These are phyloP conservation scores for Fomitopsis serialis DNA, from an alignment of 768 basidiomycete species.

Conservation along the genomic window DNA sequence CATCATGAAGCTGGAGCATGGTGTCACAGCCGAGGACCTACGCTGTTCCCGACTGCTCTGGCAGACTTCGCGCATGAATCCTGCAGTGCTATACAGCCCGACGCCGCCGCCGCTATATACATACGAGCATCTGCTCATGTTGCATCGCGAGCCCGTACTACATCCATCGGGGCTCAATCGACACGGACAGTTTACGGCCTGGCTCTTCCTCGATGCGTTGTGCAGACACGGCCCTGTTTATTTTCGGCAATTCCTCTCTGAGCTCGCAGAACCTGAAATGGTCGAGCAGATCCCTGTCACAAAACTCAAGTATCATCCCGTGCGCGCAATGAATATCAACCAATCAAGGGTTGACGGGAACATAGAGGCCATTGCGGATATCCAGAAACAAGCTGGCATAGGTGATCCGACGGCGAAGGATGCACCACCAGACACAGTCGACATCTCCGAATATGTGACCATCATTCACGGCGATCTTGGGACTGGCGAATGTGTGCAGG, in stretches of 20 bases:
- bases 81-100: not conserved
- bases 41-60: constrained; percentile 29
- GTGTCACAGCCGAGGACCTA: constrained; percentile 20
- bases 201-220: constrained; percentile 25
- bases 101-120: too few species aligned
- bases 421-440: constrained; percentile 4
- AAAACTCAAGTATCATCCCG: constrained; percentile 15
- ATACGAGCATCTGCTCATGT: not conserved
- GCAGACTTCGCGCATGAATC: constrained; percentile 24
- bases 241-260: constrained; percentile 1
- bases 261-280: constrained; percentile 9
- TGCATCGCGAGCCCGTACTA: too few species aligned
- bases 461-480: too few species aligned
- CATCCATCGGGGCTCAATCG: too few species aligned
- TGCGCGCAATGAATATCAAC: constrained; percentile 16
- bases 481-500: too few species aligned
- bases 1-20: constrained; percentile 23
- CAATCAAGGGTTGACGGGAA: constrained; percentile 17
- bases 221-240: constrained; percentile 19
- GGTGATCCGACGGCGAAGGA: constrained; percentile 1
- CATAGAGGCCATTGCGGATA: constrained; percentile 17
- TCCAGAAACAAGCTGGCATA: constrained; percentile 13
- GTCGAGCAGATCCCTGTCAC: constrained; percentile 15
- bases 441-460: too few species aligned
- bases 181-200: constrained; percentile 6